Evolutionary conservation across 208 protist genomes (phyloP), one percentile per base, ranked within the genome.

Genomic region (Herpetomonas samuelpessoai): DNA sequence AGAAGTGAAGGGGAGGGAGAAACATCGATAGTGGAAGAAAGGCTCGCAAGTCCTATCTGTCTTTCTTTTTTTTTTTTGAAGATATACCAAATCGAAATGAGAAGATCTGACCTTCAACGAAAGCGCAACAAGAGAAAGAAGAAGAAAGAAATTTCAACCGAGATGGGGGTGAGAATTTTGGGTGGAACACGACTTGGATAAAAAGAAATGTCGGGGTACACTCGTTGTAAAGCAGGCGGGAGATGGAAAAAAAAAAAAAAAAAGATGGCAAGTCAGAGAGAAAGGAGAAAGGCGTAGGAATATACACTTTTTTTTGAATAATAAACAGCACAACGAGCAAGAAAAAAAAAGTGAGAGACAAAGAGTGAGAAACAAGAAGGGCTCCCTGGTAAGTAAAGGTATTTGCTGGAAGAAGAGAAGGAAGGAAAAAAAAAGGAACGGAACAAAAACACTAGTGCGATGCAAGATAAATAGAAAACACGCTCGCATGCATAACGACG

Each of bases 381-480:
- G 24, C 51, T 18, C 4, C 35, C n/a, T 28, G 49, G 24, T 12
- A 55, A n/a, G 31, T 6, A 57, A 2, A 47, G 35, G n/a, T n/a
- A n/a, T n/a, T n/a, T n/a, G n/a, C n/a, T n/a, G n/a, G n/a, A n/a
- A 54, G 49, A 31, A 2, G 24, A 31, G 26, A 54, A 28, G 26
- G 49, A 14, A 26, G 16, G 49, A 29, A 54, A 54, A 54, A 31
- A 28, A 54, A 54, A 29, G 30, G 4, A 41, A 41, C 35, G 35
- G 35, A n/a, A n/a, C n/a, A n/a, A n/a, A n/a, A n/a, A n/a, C n/a
- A n/a, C n/a, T n/a, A n/a, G n/a, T n/a, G n/a, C n/a, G n/a, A n/a
- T n/a, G n/a, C n/a, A n/a, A n/a, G n/a, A n/a, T n/a, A n/a, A n/a
- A n/a, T n/a, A n/a, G n/a, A n/a, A n/a, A n/a, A n/a, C 14, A 14